A percentile compares a stretch with the other conserved stretches of the same genome.
Conservation (phyloP, 2,329 filamentous ascomycete species). For the Phyllosticta ampelicida region DNA sequence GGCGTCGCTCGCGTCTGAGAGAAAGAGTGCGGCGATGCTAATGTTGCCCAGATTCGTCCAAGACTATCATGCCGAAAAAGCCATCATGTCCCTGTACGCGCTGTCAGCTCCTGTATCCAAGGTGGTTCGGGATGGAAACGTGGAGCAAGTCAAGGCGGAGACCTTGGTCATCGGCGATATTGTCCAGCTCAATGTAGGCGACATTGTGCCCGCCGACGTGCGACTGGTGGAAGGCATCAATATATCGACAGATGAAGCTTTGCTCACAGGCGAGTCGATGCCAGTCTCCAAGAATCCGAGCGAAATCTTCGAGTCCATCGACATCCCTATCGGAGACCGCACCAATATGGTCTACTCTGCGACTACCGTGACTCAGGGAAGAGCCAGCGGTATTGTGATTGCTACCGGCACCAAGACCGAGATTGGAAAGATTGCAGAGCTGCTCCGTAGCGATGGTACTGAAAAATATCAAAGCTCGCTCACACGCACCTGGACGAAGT, state of each 20-base stretch:
- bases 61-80: constrained; percentile 37
- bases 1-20: neutral
- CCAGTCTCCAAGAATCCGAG: constrained; percentile 54
- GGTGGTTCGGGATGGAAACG: constrained; percentile 26
- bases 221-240: constrained; percentile 57
- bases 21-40: constrained; percentile 3
- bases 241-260: constrained; percentile 63
- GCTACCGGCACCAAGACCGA: constrained; percentile 65
- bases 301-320: constrained; percentile 41
- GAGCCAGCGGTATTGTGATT: constrained; percentile 57
- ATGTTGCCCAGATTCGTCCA: constrained; percentile 32
- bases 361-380: constrained; percentile 60
- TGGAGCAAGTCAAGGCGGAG: constrained; percentile 26
- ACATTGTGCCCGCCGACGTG: constrained; percentile 57
- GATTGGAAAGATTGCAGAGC: constrained; percentile 61
- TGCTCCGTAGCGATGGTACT: constrained; percentile 6
- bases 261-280: constrained; percentile 63
- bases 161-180: constrained; percentile 31
- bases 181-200: constrained; percentile 38
- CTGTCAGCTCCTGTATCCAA: constrained; percentile 29
- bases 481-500: constrained; percentile 15
- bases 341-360: constrained; percentile 62
- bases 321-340: constrained; percentile 52
- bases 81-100: constrained; percentile 30
- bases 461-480: constrained; percentile 5